Conservation (phyloP, 805 yeast species). For the Gaillardinia entomophila region DNA sequence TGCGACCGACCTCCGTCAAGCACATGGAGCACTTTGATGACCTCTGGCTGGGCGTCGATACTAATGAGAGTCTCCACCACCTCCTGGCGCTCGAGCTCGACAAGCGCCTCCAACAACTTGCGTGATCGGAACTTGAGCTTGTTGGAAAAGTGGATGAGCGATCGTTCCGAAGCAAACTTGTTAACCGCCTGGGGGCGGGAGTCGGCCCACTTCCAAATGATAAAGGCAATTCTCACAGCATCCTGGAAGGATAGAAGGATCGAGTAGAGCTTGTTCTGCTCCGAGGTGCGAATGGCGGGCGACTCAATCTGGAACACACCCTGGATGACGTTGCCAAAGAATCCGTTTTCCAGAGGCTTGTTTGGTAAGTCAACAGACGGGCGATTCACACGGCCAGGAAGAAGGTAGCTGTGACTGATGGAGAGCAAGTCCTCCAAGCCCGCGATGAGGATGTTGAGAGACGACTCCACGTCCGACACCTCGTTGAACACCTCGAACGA, state of each 20-base stretch:
- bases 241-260: constrained; percentile 61
- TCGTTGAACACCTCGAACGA: constrained; percentile 8
- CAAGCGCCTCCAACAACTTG: constrained; percentile 56
- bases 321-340: constrained; percentile 64
- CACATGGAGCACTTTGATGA: constrained; percentile 62
- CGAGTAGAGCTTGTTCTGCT: constrained; percentile 48
- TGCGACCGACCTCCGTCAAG: constrained; percentile 82
- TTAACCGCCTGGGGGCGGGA: constrained; percentile 11
- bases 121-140: constrained; percentile 65
- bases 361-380: constrained; percentile 7
- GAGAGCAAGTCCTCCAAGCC: constrained; percentile 66
- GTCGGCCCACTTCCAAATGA: constrained; percentile 72
- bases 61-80: constrained; percentile 60
- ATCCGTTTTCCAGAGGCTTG: constrained; percentile 37
- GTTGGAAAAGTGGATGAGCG: constrained; percentile 41
- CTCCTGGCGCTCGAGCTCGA: constrained; percentile 65
- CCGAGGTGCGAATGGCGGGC: constrained; percentile 45
- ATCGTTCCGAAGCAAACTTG: constrained; percentile 13
- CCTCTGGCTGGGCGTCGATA: constrained; percentile 18
- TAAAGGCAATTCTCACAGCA: constrained; percentile 48
- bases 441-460: constrained; percentile 41
- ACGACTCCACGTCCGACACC: constrained; percentile 32
- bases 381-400: constrained; percentile 5
- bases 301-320: constrained; percentile 76
- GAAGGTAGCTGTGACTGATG: constrained; percentile 50